Evolutionary conservation across 495 filamentous ascomycete species (phyloP).

Genomic region (Penicillium parvum): DNA sequence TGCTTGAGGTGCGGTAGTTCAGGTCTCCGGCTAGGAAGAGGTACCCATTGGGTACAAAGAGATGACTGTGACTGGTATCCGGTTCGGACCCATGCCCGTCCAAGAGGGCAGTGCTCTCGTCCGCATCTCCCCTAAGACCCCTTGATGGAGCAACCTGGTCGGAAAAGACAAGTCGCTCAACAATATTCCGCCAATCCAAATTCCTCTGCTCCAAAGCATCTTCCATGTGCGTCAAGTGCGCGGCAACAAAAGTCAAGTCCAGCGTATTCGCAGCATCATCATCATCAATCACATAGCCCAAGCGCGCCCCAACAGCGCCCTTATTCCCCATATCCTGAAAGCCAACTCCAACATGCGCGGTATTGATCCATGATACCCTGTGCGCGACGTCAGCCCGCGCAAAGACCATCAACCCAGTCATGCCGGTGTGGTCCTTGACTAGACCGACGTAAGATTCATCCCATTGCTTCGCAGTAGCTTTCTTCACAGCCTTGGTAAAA

Average conservation of each 20-base stretch:
- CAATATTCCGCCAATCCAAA: constrained; percentile 78
- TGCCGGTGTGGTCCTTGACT: constrained; percentile 67
- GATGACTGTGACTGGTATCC: constrained; percentile 28
- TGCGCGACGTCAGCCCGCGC: constrained; percentile 50
- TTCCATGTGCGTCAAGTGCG: constrained; percentile 89
- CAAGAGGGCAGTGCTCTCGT: constrained; percentile 42
- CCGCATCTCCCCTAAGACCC: constrained; percentile 4
- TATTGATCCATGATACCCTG: constrained; percentile 56
- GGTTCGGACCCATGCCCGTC: constrained; percentile 15
- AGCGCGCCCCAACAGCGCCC: constrained; percentile 75
- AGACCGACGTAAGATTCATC: constrained; percentile 46
- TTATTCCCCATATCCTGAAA: constrained; percentile 89
- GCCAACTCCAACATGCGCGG: constrained; percentile 76
- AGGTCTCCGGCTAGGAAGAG: constrained; percentile 87
- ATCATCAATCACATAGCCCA: constrained; percentile 51
- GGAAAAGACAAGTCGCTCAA: constrained; percentile 70
- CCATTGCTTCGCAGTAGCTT: constrained; percentile 51
- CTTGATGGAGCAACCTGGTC: constrained; percentile 5
- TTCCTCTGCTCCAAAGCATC: constrained; percentile 66
- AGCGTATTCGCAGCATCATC: constrained; percentile 35
- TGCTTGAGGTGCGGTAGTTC: constrained; percentile 80
- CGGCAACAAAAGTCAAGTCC: constrained; percentile 76
- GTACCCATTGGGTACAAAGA: constrained; percentile 72
- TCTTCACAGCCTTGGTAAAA: constrained; percentile 63
- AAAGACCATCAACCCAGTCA: constrained; percentile 87